Evolutionary conservation across 1,139 yeast species (phyloP).

Genomic region (Spencermartinsiella ligniputridi): DNA sequence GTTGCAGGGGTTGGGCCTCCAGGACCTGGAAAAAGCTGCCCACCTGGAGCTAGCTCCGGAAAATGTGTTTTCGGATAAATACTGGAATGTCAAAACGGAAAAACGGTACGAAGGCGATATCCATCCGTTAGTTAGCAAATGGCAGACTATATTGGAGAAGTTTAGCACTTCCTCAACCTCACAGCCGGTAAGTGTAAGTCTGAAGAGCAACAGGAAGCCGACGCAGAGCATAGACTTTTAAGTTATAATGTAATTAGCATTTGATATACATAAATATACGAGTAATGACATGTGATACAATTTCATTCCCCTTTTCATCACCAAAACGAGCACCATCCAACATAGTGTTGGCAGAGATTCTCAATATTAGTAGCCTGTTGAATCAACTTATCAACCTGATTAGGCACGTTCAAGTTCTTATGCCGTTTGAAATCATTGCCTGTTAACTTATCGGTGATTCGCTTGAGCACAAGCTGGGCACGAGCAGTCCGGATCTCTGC

Average conservation of each 20-base stretch:
- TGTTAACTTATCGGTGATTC: constrained; percentile 87
- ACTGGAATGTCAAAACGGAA: constrained; percentile 49
- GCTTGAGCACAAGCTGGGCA: constrained; percentile 81
- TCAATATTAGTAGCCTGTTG: constrained; percentile 97
- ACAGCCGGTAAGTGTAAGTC: background rate
- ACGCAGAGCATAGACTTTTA: background rate
- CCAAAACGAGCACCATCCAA: constrained; percentile 99
- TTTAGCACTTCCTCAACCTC: background rate
- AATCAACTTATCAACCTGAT: constrained; percentile 89
- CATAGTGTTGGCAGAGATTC: constrained; percentile 90
- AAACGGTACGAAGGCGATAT: constrained; percentile 19
- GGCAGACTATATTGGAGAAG: constrained; percentile 28
- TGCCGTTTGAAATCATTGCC: constrained; percentile 86
- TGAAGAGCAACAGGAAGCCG: background rate
- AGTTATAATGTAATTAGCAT: background rate
- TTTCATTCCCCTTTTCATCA: constrained; percentile 30
- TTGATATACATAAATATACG: background rate
- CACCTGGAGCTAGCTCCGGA: constrained; percentile 48
- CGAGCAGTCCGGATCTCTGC: constrained; percentile 83
- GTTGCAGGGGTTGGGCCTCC: constrained; percentile 31
- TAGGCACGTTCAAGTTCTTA: constrained; percentile 70
- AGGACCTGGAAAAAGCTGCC: constrained; percentile 37
- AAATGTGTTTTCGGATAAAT: constrained; percentile 45
- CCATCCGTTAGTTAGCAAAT: constrained; percentile 40
- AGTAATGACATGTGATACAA: background rate